phyloP scores from a whole-genome alignment of 192 early-diverging fungal genomes.

The Coemansia pectinata region DNA sequence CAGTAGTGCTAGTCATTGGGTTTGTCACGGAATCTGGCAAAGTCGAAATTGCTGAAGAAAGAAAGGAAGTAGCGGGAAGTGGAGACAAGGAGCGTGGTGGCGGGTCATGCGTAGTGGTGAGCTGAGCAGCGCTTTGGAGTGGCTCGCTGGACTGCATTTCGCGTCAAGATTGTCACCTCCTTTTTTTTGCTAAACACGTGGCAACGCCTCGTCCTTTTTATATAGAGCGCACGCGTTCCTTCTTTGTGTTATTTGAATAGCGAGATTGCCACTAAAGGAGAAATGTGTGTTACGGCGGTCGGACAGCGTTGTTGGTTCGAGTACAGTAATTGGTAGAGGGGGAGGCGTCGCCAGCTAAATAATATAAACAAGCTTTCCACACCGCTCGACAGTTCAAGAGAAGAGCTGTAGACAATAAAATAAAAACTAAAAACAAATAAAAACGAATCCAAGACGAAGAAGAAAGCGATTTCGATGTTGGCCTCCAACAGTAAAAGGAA shows the following conservation, averaged over 20 bases:
- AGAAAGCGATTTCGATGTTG: not conserved
- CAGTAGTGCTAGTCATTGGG: not conserved
- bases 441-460: not conserved
- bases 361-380: not conserved
- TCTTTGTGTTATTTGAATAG: not conserved
- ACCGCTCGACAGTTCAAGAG: not conserved
- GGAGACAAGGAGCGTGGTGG: not conserved
- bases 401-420: not conserved
- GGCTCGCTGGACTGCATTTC: conserved; percentile 23
- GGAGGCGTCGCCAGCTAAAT: not conserved
- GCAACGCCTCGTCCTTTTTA: not conserved
- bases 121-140: conserved; percentile 10
- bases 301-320: not conserved
- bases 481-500: not conserved
- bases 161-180: not conserved
- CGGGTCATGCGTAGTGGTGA: conserved; percentile 4
- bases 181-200: not conserved
- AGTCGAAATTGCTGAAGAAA: not conserved
- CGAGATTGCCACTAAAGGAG: not conserved
- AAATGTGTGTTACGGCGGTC: not conserved
- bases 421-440: not conserved
- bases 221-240: not conserved
- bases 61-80: not conserved
- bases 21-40: not conserved
- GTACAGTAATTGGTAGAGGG: not conserved